These are phyloP conservation scores for Pichia pseudocactophila DNA, from an alignment of 805 yeast species.

Conservation along the genomic window DNA sequence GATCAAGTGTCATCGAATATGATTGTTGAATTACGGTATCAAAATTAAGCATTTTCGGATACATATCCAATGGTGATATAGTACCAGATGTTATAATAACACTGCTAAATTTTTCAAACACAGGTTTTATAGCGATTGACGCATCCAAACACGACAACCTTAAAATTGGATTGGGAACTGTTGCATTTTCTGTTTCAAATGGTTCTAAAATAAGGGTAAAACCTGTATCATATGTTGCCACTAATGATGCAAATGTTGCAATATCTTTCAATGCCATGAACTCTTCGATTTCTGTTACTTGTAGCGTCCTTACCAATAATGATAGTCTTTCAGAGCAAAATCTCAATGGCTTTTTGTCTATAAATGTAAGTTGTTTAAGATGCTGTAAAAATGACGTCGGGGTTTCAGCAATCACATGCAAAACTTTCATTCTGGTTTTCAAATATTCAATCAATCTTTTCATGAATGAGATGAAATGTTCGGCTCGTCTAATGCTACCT, in stretches of 20 bases:
- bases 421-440: constrained; percentile 94
- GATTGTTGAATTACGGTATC: constrained; percentile 91
- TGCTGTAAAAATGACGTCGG: constrained; percentile 90
- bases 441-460: constrained; percentile 89
- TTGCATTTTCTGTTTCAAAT: constrained; percentile 83
- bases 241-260: constrained; percentile 93
- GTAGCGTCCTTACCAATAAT: constrained; percentile 79
- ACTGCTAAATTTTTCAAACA: constrained; percentile 85
- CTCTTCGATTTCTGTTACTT: constrained; percentile 81
- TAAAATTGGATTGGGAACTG: constrained; percentile 93
- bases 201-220: constrained; percentile 91
- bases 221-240: constrained; percentile 91
- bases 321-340: constrained; percentile 91
- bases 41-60: constrained; percentile 92
- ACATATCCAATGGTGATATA: constrained; percentile 97
- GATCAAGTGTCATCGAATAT: constrained; percentile 89
- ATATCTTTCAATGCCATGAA: constrained; percentile 89
- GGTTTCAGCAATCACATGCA: constrained; percentile 96
- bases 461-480: constrained; percentile 89
- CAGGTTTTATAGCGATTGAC: constrained; percentile 94
- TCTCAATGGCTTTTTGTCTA: constrained; percentile 82
- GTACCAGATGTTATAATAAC: constrained; percentile 97
- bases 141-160: constrained; percentile 95
- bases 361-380: constrained; percentile 84
- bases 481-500: constrained; percentile 94